Evolutionary conservation across 169 alveolate genomes (phyloP).

Genomic region (Plasmodium inui): DNA sequence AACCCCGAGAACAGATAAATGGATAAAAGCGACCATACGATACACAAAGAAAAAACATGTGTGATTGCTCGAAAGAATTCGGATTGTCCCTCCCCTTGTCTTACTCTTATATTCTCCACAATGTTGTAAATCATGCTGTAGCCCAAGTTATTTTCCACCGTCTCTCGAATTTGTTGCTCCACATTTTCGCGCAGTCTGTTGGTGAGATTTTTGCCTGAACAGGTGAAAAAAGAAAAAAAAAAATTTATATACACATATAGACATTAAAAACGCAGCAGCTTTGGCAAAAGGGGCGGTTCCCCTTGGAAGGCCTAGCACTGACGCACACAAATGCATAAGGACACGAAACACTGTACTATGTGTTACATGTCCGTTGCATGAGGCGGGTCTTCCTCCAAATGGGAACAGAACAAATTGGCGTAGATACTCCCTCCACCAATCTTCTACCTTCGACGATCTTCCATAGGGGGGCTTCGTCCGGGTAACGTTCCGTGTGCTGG

Average conservation of each 20-base stretch:
- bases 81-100: background rate
- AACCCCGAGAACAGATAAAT: background rate
- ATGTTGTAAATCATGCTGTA: slow-evolving; percentile 57
- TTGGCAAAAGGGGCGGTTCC: background rate
- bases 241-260: background rate
- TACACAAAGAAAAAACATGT: background rate
- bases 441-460: slow-evolving; percentile 54
- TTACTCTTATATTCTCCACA: slow-evolving; percentile 66
- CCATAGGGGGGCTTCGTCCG: slow-evolving; percentile 48
- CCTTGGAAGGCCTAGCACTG: background rate
- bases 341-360: background rate
- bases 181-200: slow-evolving; percentile 16
- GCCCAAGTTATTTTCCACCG: slow-evolving; percentile 67
- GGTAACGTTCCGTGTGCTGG: slow-evolving; percentile 52
- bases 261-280: background rate
- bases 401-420: background rate
- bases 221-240: background rate
- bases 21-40: background rate
- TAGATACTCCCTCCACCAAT: background rate
- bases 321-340: background rate
- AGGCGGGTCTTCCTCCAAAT: background rate
- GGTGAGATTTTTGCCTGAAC: slow-evolving; percentile 26
- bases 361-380: background rate
- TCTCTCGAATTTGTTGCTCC: slow-evolving; percentile 29
- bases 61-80: background rate